phyloP scores from a whole-genome alignment of 257 asterid species.

The Echium plantagineum region DNA sequence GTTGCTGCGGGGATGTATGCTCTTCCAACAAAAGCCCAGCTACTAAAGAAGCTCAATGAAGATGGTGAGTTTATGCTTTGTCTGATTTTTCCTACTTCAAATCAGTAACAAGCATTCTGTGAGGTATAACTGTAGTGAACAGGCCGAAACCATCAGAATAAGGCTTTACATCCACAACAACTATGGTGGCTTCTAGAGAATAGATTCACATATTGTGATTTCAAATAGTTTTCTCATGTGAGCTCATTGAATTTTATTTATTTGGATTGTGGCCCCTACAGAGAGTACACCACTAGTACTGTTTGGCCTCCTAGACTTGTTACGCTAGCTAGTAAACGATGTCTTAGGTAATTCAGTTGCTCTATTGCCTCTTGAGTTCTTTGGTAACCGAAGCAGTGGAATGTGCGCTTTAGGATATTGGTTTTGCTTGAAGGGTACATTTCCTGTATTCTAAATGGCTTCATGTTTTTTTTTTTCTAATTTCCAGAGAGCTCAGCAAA shows the following conservation, averaged over 20 bases:
- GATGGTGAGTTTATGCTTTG: conserved; percentile 53
- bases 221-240: neutral
- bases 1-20: conserved; percentile 90
- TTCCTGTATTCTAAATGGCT: neutral
- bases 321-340: no score
- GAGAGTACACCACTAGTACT: neutral
- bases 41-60: conserved; percentile 72
- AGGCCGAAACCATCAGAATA: neutral
- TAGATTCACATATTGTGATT: neutral
- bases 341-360: no score
- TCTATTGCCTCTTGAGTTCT: no score
- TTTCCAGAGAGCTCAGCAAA: conserved; percentile 58
- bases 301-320: no score
- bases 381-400: no score
- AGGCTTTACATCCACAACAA: neutral
- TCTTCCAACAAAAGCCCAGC: conserved; percentile 76
- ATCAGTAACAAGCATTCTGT: neutral
- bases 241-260: neutral
- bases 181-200: neutral
- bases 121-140: neutral
- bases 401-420: neutral
- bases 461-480: neutral
- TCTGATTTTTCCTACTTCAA: neutral
- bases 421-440: neutral
- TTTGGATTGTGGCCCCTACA: neutral